Percentiles rank a stretch among this genome's conserved stretches.
Conservation (phyloP, 148 eudicot species). For the Persicaria maculosa region DNA sequence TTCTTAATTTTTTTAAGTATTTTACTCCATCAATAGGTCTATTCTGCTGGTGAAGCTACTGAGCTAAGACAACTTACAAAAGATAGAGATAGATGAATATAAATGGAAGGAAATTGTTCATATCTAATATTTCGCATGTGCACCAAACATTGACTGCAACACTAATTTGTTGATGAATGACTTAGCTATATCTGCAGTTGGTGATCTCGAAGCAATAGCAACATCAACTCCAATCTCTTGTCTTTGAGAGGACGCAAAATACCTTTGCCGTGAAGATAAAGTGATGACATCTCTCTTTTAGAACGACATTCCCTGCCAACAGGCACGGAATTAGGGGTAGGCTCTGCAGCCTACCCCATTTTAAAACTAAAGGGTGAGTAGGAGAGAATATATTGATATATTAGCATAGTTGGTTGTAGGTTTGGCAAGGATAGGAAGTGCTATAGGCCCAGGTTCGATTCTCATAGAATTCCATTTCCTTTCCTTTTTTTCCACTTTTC, state of each 20-base stretch:
- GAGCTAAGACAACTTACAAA: neutral
- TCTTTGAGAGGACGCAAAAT: constrained; percentile 79
- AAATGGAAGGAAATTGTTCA: neutral
- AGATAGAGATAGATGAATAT: neutral
- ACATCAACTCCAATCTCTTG: constrained; percentile 69
- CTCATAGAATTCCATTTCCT: too few relatives aligned
- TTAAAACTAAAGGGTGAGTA: too few relatives aligned
- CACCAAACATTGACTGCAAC: constrained; percentile 71
- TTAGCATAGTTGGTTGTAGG: too few relatives aligned
- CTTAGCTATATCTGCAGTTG: constrained; percentile 87
- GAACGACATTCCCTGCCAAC: constrained; percentile 89
- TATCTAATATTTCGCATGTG: constrained; percentile 53
- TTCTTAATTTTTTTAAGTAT: too few relatives aligned
- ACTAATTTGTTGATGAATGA: constrained; percentile 76
- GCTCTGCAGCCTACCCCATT: too few relatives aligned
- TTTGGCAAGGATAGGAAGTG: too few relatives aligned
- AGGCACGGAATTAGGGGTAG: too few relatives aligned
- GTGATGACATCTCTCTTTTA: constrained; percentile 74
- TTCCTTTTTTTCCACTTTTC: too few relatives aligned
- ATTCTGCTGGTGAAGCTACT: neutral
- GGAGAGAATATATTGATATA: too few relatives aligned
- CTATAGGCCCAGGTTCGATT: too few relatives aligned
- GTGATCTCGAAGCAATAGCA: constrained; percentile 97
- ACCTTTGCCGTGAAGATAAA: constrained; percentile 89
- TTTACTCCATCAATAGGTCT: neutral